These are phyloP conservation scores for Cladosporium sp. DNA, from an alignment of 2,329 filamentous ascomycete species.

Conservation along the genomic window DNA sequence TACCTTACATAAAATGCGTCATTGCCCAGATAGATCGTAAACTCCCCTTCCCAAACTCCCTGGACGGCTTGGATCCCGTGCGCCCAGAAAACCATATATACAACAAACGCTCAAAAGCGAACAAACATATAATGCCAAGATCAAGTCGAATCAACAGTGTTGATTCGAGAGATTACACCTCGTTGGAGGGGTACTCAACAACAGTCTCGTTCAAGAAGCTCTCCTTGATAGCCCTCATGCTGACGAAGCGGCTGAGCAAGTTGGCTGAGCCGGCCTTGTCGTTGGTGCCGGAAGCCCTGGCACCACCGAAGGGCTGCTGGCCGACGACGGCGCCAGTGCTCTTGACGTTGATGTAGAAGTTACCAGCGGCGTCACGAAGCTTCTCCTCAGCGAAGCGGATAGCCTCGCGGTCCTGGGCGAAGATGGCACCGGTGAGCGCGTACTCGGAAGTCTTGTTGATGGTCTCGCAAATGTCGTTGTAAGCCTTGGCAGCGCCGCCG, in stretches of 20 bases:
- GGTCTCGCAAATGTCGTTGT: slow-evolving; percentile 44
- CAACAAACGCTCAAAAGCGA: neutral
- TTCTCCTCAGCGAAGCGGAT: slow-evolving; percentile 65
- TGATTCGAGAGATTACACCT: slow-evolving; percentile 35
- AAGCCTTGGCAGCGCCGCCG: slow-evolving; percentile 45
- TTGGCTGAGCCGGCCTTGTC: slow-evolving; percentile 54
- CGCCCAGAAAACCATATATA: neutral
- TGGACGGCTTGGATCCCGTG: neutral
- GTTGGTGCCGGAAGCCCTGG: slow-evolving; percentile 52
- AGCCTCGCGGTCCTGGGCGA: slow-evolving; percentile 63
- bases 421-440: slow-evolving; percentile 70
- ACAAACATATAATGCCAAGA: neutral
- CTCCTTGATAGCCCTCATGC: slow-evolving; percentile 53
- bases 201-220: slow-evolving; percentile 47
- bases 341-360: slow-evolving; percentile 85
- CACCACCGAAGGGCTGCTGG: slow-evolving; percentile 42
- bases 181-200: slow-evolving; percentile 52
- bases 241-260: slow-evolving; percentile 49
- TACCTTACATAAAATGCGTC: no score
- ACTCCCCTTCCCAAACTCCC: neutral
- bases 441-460: slow-evolving; percentile 67
- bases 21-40: neutral
- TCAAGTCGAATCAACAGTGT: neutral
- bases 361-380: slow-evolving; percentile 68
- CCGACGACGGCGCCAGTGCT: slow-evolving; percentile 47